Evolutionary conservation across 495 filamentous ascomycete genomes (phyloP).

Genomic region (Penicillium bovifimosum): DNA sequence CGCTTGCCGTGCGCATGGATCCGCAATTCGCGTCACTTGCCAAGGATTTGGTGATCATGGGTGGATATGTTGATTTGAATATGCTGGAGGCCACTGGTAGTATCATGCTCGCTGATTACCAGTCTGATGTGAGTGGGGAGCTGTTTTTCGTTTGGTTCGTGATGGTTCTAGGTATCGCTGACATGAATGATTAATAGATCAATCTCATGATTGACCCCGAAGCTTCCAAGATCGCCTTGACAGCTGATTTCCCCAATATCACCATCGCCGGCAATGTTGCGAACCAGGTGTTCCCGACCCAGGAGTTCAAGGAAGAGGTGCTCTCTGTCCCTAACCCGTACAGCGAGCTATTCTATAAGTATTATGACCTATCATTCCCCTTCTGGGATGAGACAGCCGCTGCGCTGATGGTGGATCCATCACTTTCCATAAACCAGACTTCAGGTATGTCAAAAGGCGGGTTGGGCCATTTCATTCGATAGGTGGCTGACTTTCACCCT

Average conservation of each 20-base stretch:
- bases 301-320: conserved; percentile 21
- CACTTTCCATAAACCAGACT: conserved; percentile 24
- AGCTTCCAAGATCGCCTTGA: conserved; percentile 39
- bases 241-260: conserved; percentile 37
- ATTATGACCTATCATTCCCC: conserved; percentile 31
- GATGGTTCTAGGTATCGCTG: not conserved
- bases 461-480: not conserved
- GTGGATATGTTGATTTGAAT: conserved; percentile 36
- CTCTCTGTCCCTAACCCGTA: conserved; percentile 21
- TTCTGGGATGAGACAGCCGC: conserved; percentile 42
- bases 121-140: conserved; percentile 25
- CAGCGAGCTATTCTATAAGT: conserved; percentile 27
- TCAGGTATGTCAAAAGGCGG: conserved; percentile 14
- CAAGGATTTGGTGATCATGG: conserved; percentile 38
- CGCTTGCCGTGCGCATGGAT: conserved; percentile 35
- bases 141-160: not conserved
- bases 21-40: conserved; percentile 33
- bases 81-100: conserved; percentile 29
- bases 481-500: not conserved
- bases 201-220: conserved; percentile 40
- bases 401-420: conserved; percentile 31
- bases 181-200: conserved; percentile 13
- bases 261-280: conserved; percentile 37
- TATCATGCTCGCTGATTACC: conserved; percentile 25
- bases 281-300: conserved; percentile 24